These are phyloP conservation scores for Aspergillus candidus DNA, from an alignment of 2,329 filamentous ascomycete genomes.

Conservation along the genomic window DNA sequence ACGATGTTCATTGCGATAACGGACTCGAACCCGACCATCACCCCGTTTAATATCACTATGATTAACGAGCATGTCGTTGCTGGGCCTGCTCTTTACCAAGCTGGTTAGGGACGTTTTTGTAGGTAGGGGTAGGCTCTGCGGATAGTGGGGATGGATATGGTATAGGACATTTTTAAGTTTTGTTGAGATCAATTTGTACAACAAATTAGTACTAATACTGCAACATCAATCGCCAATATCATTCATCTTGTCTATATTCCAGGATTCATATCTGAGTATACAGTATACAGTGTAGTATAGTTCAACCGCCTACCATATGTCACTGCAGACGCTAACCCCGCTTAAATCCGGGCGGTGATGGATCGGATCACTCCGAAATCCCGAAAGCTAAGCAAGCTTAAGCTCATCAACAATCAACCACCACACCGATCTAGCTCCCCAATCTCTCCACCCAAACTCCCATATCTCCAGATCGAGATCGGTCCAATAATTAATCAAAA, in stretches of 20 bases:
- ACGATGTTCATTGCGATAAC: constrained; percentile 77
- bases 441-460: neutral
- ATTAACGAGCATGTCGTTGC: constrained; percentile 73
- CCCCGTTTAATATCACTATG: constrained; percentile 68
- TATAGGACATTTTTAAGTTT: neutral
- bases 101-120: constrained; percentile 51
- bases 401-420: constrained; percentile 3
- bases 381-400: neutral
- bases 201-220: neutral
- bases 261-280: no score
- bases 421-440: neutral
- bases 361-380: constrained; percentile 1
- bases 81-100: constrained; percentile 65
- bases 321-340: constrained; percentile 8
- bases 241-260: no score
- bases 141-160: neutral
- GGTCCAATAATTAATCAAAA: constrained; percentile 2
- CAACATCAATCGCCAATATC: no score
- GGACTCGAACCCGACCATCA: constrained; percentile 60
- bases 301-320: no score
- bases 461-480: neutral
- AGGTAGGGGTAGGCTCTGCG: no score
- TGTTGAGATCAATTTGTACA: constrained; percentile 1
- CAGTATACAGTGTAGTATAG: no score
- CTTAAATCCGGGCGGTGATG: constrained; percentile 13